phyloP scores from a whole-genome alignment of 2,329 filamentous ascomycete genomes.

The Chalaropsis ovoidea region DNA sequence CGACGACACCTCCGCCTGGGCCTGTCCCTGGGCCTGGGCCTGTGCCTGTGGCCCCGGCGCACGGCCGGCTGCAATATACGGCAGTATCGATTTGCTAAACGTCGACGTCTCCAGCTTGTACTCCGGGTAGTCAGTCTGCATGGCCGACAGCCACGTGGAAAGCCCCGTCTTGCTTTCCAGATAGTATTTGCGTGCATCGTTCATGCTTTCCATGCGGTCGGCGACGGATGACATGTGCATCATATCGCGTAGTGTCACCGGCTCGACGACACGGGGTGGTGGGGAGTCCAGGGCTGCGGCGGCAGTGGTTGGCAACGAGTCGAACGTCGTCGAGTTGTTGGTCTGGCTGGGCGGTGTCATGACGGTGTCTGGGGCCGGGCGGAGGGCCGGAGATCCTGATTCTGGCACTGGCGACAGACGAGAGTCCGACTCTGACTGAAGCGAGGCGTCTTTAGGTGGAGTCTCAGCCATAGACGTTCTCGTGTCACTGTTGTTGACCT shows the following conservation, averaged over 20 bases:
- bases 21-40: too few relatives aligned
- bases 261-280: constrained; percentile 15
- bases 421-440: not conserved
- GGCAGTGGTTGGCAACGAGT: constrained; percentile 12
- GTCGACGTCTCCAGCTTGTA: constrained; percentile 35
- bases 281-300: constrained; percentile 20
- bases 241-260: constrained; percentile 19
- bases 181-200: constrained; percentile 20
- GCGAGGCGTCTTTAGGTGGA: not conserved
- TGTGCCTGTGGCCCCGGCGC: not conserved
- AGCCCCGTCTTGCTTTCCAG: constrained; percentile 8
- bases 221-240: constrained; percentile 4
- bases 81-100: constrained; percentile 28
- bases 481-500: not conserved
- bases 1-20: not conserved
- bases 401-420: not conserved
- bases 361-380: not conserved
- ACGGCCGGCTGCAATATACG: not conserved
- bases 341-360: constrained; percentile 12
- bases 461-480: not conserved
- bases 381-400: not conserved
- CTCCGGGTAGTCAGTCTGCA: constrained; percentile 37
- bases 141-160: constrained; percentile 19
- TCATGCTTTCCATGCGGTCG: constrained; percentile 20
- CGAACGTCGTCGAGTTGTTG: constrained; percentile 2